Percentiles rank a stretch among this genome's conserved stretches.
Evolutionary conservation across 164 flowering plant genomes (phyloP).

Genomic region (Platanus orientalis): DNA sequence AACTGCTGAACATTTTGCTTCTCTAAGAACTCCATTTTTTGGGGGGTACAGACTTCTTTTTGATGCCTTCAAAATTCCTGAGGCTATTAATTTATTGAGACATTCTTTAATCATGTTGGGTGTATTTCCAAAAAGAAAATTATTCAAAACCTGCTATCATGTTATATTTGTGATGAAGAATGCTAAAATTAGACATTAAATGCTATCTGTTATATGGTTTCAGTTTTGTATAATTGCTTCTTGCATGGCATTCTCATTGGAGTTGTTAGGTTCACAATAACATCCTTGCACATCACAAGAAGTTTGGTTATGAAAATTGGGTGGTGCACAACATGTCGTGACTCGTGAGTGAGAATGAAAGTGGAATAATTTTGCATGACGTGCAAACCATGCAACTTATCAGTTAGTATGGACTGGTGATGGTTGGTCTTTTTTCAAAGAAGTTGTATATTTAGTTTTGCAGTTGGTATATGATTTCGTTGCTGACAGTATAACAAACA

Average conservation of each 20-base stretch:
- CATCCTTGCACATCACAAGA: conserved; percentile 92
- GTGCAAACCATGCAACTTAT: conserved; percentile 65
- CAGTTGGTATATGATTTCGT: not conserved
- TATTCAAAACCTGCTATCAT: not conserved
- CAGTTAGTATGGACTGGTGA: conserved; percentile 59
- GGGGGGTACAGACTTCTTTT: too few species aligned
- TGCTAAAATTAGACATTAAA: too few species aligned
- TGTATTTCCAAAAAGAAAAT: not conserved
- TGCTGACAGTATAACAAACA: not conserved
- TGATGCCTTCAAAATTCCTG: too few species aligned
- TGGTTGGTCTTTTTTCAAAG: conserved; percentile 36
- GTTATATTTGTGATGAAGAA: too few species aligned
- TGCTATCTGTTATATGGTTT: not conserved
- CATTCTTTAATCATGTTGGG: not conserved
- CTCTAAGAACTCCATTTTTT: too few species aligned
- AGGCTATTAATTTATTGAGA: too few species aligned
- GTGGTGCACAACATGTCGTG: conserved; percentile 98
- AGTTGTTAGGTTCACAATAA: conserved; percentile 93
- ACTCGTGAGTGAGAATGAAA: conserved; percentile 60
- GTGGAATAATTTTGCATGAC: conserved; percentile 87
- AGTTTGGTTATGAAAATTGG: conserved; percentile 88
- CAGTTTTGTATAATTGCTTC: not conserved
- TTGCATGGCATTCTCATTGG: not conserved
- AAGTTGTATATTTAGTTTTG: not conserved
- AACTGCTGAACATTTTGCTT: too few species aligned